phyloP scores from a whole-genome alignment of 257 asterid species.

The Apocynum venetum region DNA sequence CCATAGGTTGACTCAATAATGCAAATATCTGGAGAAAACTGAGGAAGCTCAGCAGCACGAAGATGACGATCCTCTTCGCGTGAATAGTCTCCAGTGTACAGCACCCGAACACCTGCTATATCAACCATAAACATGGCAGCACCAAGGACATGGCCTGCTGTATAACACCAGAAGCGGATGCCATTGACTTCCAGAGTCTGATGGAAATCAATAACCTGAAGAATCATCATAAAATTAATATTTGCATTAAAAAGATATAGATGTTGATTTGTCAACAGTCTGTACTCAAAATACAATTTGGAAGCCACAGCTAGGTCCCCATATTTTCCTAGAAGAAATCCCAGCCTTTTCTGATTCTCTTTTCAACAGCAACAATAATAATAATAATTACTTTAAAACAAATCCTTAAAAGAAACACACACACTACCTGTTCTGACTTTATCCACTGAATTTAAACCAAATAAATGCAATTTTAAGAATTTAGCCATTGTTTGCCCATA shows the following conservation, averaged over 20 bases:
- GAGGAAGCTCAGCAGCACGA: conserved; percentile 94
- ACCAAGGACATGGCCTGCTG: conserved; percentile 99
- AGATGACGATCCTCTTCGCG: conserved; percentile 98
- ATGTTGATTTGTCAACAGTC: neutral
- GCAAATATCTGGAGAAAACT: conserved; percentile 91
- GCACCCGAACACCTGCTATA: conserved; percentile 96
- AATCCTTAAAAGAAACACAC: too few relatives aligned
- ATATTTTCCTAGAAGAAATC: neutral
- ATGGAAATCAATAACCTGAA: conserved; percentile 95
- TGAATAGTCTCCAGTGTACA: conserved; percentile 96
- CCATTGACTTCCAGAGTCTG: conserved; percentile 94
- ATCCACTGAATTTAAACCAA: neutral
- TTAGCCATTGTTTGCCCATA: neutral
- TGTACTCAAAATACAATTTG: neutral
- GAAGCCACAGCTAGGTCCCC: neutral
- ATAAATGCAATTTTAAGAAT: neutral
- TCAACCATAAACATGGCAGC: conserved; percentile 99
- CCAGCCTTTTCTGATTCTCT: neutral
- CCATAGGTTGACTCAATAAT: conserved; percentile 96
- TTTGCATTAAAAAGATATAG: neutral
- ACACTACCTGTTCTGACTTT: neutral
- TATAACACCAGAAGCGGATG: conserved; percentile 97
- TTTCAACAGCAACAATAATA: too few relatives aligned
- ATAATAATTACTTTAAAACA: too few relatives aligned
- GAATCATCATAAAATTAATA: neutral